Conservation (phyloP, 176 grass and related monocot genomes). For the Thalia dealbata region DNA sequence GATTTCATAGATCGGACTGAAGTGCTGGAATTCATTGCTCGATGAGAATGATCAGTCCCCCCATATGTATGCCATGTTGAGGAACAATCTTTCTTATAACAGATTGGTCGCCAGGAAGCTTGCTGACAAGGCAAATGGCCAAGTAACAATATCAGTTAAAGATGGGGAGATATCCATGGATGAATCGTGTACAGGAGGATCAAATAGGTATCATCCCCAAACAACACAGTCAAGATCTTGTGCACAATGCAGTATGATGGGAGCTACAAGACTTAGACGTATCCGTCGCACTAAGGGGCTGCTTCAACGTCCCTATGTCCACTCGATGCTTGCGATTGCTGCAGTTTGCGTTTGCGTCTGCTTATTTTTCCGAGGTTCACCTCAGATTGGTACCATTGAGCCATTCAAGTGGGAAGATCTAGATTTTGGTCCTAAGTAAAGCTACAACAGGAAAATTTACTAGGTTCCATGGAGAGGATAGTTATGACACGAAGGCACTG, state of each 20-base stretch:
- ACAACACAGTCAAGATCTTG: conserved; percentile 49
- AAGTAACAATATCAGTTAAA: conserved; percentile 45
- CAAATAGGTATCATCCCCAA: conserved; percentile 17
- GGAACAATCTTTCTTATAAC: conserved; percentile 70
- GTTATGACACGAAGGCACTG: neutral
- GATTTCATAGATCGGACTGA: conserved; percentile 70
- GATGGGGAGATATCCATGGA: conserved; percentile 34
- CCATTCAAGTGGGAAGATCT: conserved; percentile 88
- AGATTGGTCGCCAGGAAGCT: conserved; percentile 62
- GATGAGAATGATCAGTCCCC: conserved; percentile 75
- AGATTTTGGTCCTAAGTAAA: conserved; percentile 50
- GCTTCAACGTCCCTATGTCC: conserved; percentile 68
- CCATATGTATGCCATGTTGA: conserved; percentile 48
- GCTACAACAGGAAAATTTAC: neutral
- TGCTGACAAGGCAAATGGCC: conserved; percentile 46
- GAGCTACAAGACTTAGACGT: conserved; percentile 27
- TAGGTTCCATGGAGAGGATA: neutral
- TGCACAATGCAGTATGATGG: conserved; percentile 52
- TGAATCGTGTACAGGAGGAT: conserved; percentile 27
- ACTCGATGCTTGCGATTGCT: conserved; percentile 89
- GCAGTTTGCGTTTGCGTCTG: conserved; percentile 98
- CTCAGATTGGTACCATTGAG: conserved; percentile 50
- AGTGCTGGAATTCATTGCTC: conserved; percentile 51
- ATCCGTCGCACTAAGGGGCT: conserved; percentile 44
- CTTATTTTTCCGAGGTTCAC: conserved; percentile 55